A percentile compares a stretch with the other conserved stretches of the same genome.
phyloP scores from a whole-genome alignment of 2,329 filamentous ascomycete species.

The Pseudogymnoascus sp. region DNA sequence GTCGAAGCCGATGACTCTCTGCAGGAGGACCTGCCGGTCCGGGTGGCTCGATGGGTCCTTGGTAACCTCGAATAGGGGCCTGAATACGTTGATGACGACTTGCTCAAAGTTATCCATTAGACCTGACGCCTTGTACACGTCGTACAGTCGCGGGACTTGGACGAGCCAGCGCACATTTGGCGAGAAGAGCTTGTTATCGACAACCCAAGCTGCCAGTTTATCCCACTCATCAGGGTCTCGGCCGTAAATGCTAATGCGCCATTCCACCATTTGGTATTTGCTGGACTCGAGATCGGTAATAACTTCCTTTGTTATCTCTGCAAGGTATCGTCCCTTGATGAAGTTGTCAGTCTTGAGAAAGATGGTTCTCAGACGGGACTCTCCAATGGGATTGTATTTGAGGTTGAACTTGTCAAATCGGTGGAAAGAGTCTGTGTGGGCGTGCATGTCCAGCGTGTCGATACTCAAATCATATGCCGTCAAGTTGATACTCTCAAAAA shows the following conservation, averaged over 20 bases:
- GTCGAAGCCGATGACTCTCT: constrained; percentile 93
- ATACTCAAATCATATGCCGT: constrained; percentile 98
- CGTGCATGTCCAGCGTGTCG: constrained; percentile 98
- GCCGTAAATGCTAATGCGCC: constrained; percentile 97
- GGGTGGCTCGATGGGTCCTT: constrained; percentile 79
- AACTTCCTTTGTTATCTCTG: constrained; percentile 96
- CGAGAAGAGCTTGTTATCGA: constrained; percentile 96
- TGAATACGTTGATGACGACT: constrained; percentile 84
- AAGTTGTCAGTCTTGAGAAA: constrained; percentile 98
- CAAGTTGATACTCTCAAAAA: constrained; percentile 95
- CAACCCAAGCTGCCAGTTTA: constrained; percentile 92
- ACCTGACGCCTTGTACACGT: constrained; percentile 86
- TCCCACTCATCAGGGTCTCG: constrained; percentile 93
- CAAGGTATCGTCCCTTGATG: constrained; percentile 90
- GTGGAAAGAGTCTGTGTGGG: constrained; percentile 96
- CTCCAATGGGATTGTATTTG: constrained; percentile 96
- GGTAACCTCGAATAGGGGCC: constrained; percentile 91
- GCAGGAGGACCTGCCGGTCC: constrained; percentile 89
- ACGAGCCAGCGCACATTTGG: constrained; percentile 97
- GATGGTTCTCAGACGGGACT: constrained; percentile 92
- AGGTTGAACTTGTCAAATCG: constrained; percentile 99
- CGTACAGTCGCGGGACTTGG: constrained; percentile 88
- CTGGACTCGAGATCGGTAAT: constrained; percentile 95
- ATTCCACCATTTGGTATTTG: constrained; percentile 99
- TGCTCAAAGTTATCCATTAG: constrained; percentile 88